phyloP scores from a whole-genome alignment of 371 early-diverging fungal species.

The Mucor circinelloides region DNA sequence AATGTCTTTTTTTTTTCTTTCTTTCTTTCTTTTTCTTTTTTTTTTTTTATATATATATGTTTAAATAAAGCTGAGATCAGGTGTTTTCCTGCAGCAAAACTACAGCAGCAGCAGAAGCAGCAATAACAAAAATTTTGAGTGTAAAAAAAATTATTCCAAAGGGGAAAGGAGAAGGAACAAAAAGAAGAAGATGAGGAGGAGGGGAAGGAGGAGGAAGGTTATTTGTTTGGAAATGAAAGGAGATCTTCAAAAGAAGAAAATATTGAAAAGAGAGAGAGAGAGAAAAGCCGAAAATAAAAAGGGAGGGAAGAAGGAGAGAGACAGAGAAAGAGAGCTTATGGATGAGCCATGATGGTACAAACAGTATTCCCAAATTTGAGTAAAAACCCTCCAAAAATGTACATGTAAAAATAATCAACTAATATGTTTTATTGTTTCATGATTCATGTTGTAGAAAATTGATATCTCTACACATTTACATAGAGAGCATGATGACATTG shows the following conservation, averaged over 20 bases:
- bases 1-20: not conserved
- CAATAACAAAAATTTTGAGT: not conserved
- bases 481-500: not conserved
- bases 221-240: not conserved
- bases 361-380: not conserved
- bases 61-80: constrained; percentile 12
- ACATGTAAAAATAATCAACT: constrained; percentile 12
- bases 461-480: not conserved
- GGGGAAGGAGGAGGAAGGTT: not conserved
- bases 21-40: not conserved
- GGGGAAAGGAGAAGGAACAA: not conserved
- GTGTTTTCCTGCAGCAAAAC: constrained; percentile 14
- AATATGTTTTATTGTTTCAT: constrained; percentile 6
- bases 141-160: not conserved
- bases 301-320: not conserved
- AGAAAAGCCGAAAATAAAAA: constrained; percentile 6
- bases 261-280: not conserved
- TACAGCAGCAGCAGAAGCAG: not conserved
- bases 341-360: not conserved
- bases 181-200: not conserved
- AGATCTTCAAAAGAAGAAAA: constrained; percentile 4
- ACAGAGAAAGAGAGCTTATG: not conserved
- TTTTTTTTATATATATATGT: not conserved
- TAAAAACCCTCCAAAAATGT: constrained; percentile 14
- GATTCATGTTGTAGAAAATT: not conserved